Conservation (phyloP, 2,329 filamentous ascomycete species). For the Sclerotinia glacialis region DNA sequence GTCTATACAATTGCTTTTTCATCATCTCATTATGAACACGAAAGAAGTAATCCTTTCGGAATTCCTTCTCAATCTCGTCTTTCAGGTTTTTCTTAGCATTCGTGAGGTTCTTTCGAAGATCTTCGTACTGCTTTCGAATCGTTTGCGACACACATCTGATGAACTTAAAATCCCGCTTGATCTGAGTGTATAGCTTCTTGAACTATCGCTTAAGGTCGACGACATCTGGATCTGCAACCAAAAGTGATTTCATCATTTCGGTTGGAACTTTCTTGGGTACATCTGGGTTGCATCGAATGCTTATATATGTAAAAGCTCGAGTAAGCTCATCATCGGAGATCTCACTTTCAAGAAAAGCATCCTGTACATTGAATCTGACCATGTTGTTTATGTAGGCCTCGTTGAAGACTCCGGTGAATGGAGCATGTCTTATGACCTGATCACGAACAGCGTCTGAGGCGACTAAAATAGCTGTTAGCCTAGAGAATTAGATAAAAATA, state of each 20-base stretch:
- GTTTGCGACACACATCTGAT: slow-evolving; percentile 24
- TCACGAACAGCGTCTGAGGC: slow-evolving; percentile 23
- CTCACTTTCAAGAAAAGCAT: slow-evolving; percentile 27
- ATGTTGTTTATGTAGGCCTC: slow-evolving; percentile 28
- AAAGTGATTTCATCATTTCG: slow-evolving; percentile 22
- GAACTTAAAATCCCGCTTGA: slow-evolving; percentile 25
- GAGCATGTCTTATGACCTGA: slow-evolving; percentile 30
- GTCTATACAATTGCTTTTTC: slow-evolving; percentile 27
- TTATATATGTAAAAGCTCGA: slow-evolving; percentile 28
- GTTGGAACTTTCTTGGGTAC: slow-evolving; percentile 23
- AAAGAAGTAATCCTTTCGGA: slow-evolving; percentile 28
- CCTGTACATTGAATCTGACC: slow-evolving; percentile 28
- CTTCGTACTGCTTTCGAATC: slow-evolving; percentile 19
- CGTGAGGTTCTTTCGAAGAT: slow-evolving; percentile 23
- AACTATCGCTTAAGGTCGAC: slow-evolving; percentile 23
- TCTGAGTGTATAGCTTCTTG: slow-evolving; percentile 20
- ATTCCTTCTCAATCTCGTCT: slow-evolving; percentile 16
- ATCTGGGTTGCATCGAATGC: slow-evolving; percentile 25
- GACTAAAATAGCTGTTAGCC: too few species aligned
- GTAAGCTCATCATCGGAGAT: slow-evolving; percentile 24
- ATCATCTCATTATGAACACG: slow-evolving; percentile 28
- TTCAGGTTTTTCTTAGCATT: slow-evolving; percentile 25
- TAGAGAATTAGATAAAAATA: too few species aligned
- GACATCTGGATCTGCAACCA: slow-evolving; percentile 21
- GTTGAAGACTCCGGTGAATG: slow-evolving; percentile 27